Base-by-base conservation (phyloP, 257 asterid species). In the Gentiana straminea region DNA sequence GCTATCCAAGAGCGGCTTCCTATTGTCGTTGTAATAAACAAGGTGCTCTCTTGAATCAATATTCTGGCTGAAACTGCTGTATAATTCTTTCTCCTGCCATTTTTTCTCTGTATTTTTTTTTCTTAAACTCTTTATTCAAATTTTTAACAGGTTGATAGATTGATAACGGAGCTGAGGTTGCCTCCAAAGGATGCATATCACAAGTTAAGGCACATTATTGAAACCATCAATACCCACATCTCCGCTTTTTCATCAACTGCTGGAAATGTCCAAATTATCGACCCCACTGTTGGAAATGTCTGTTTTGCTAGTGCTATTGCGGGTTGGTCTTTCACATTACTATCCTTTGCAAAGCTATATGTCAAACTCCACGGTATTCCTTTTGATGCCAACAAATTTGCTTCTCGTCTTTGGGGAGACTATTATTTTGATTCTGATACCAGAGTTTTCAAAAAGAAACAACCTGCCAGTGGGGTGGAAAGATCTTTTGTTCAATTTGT, bases 101-200 rank as follows among this genome's bases (percentile, higher is more conserved):
- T 10, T 13, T 59, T 33, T 37, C 32, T 49, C 13, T 49, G 48
- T 7, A 44, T 46, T 61, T 45, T 7, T 61, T 39, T 54, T 35
- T 13, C 9, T n/a, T 57, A 51, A 52, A 50, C 65, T 61, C 57
- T 62, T 45, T 34, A 75, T 63, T 15, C 64, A 34, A 35, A 49
- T n/a, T 47, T 41, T 60, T 9, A 44, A 7, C 47, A 90, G 98
- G 95, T 91, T 52, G 98, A 91, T 61, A 78, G 91, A 67, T 70
- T 91, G 76, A 87, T 91, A 57, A 84, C 95, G 52, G 98, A 91
- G 74, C 95, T 91, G 9, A 87, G 79, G 77, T 77, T 91, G 68
- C 98, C 98, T 4, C 97, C 97, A 8, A 91, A 85, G 79, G 97
- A 87, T 64, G 98, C 98, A 58, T 92, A 92, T 76, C 96, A 87